Evolutionary conservation across 106 monocot genomes (phyloP).

Genomic region (Narthecium ossifragum): DNA sequence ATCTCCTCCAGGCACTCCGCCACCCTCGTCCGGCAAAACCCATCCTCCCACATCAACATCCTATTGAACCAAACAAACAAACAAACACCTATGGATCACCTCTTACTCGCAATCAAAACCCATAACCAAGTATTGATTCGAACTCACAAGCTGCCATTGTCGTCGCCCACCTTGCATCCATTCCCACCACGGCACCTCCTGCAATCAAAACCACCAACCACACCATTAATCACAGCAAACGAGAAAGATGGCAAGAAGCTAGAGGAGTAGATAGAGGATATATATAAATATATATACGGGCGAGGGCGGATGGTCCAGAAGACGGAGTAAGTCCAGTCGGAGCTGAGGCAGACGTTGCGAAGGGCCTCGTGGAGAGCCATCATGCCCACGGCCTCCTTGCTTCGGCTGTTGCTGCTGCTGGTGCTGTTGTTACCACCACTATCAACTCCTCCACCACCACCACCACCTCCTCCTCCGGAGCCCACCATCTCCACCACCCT

Average conservation of each 20-base stretch:
- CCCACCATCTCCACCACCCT: constrained; percentile 6
- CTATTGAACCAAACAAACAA: constrained; percentile 13
- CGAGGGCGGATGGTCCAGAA: constrained; percentile 94
- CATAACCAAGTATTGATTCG: neutral
- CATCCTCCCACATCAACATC: constrained; percentile 99
- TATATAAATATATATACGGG: constrained; percentile 51
- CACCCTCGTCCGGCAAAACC: constrained; percentile 64
- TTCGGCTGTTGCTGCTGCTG: constrained; percentile 6
- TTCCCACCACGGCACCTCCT: constrained; percentile 88
- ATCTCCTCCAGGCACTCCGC: constrained; percentile 60
- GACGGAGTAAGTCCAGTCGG: constrained; percentile 95
- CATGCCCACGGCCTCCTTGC: constrained; percentile 13
- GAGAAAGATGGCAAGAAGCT: neutral
- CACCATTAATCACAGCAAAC: neutral
- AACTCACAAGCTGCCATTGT: constrained; percentile 87
- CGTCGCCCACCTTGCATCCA: constrained; percentile 94
- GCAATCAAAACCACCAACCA: neutral
- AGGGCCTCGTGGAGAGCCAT: constrained; percentile 91
- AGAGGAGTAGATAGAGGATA: neutral
- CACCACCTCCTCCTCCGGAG: constrained; percentile 9
- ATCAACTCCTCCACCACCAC: neutral
- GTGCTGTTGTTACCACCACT: too few relatives aligned
- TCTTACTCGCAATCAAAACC: too few relatives aligned
- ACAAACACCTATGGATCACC: too few relatives aligned
- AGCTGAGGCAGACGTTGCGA: constrained; percentile 80